These are phyloP conservation scores for bread wheat (Triticum aestivum) DNA, from an alignment of 176 grass and related monocot species.

Conservation along the genomic window DNA sequence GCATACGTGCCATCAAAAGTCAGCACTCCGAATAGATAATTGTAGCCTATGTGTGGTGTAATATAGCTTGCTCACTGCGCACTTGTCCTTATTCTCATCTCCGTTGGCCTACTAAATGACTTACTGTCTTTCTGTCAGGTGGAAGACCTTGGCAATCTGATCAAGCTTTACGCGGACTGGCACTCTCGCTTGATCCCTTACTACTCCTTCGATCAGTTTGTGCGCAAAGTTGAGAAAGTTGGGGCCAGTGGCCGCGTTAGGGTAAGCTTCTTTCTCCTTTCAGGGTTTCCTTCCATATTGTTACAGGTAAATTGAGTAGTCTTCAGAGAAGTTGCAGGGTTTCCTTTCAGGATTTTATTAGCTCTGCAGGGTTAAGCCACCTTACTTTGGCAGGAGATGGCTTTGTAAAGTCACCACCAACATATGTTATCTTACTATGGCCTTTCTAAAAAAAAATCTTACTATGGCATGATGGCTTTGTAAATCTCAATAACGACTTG, in stretches of 20 bases:
- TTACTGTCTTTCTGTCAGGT: slow-evolving; percentile 43
- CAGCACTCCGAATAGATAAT: neutral
- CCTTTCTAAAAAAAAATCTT: neutral
- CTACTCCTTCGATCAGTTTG: slow-evolving; percentile 86
- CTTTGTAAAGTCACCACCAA: neutral
- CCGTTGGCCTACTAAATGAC: neutral
- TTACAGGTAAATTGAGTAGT: neutral
- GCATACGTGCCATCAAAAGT: neutral
- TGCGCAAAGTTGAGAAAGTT: slow-evolving; percentile 69
- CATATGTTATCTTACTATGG: neutral
- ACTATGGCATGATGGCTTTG: neutral
- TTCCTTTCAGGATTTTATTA: neutral
- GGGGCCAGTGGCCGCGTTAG: slow-evolving; percentile 62
- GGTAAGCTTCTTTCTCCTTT: slow-evolving; percentile 52
- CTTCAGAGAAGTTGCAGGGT: neutral
- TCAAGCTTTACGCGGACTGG: slow-evolving; percentile 71
- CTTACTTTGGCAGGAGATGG: too few relatives aligned
- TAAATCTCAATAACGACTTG: neutral
- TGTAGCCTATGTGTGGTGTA: neutral
- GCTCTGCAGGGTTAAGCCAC: neutral
- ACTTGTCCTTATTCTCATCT: neutral
- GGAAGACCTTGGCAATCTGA: slow-evolving; percentile 77
- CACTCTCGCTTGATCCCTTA: slow-evolving; percentile 77
- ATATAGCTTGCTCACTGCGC: neutral
- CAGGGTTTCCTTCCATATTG: neutral